Evolutionary conservation across 345 rosid genomes (phyloP), one percentile per base, ranked within the genome.

Genomic region (Citrus medica): DNA sequence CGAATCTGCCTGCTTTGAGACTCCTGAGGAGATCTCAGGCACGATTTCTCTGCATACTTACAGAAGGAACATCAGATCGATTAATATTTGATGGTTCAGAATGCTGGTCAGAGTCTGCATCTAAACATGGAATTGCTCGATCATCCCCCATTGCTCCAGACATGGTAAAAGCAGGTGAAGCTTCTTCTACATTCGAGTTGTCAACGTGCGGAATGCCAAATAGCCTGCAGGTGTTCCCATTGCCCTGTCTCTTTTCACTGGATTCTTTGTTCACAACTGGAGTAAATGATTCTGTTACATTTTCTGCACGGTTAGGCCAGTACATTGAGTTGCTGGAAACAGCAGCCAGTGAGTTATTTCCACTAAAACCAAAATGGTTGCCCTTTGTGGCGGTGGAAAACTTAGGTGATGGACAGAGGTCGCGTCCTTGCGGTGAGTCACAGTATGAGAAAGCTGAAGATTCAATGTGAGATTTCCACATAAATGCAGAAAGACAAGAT

Each of bases 1-100:
- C 99, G 93, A 67, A 90, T 88, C 82, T 92, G 98, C 84, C 92
- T 93, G 87, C 98, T 92, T 71, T 93, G 99, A 27, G 80, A 83
- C 87, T 94, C 98, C 76, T 87, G 94, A 53, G 92, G 89, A 87
- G 95, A 93, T 85, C 92, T 92, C 82, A 86, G 80, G 84, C 91
- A 87, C 35, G 93, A 93, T 77, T 93, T 94, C 82, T 93, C 98
- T 48, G 90, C 91, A 78, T 97, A 82, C 95, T 88, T 67, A 75
- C 82, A 3, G 91, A 88, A 73, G 96, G 94, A 82, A 87, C 69
- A 80, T 88, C 90, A 74, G 83, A 89, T 24, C 69, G 89, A 85
- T 86, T 83, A 65, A 86, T 67, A 80, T 89, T 86, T 51, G 92
- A 88, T 35, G 94, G 97, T 75, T 90, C 99, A 74, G 97, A 89